Conservation (phyloP, 208 protist genomes). For the Phytomonas sp. region DNA sequence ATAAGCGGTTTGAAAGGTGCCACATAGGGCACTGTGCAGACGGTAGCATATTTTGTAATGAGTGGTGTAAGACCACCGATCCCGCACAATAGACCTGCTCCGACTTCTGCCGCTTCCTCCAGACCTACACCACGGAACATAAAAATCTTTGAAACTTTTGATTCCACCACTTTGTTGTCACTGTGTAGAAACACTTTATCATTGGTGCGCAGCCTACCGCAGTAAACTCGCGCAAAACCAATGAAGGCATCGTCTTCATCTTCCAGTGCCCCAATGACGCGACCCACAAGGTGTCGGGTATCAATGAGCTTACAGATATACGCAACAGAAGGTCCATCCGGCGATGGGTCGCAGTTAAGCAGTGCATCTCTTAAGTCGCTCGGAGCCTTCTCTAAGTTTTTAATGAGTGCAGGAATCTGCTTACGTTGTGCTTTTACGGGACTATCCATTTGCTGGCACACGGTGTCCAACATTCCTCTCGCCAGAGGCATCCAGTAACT, state of each 20-base stretch:
- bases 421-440: constrained; percentile 80
- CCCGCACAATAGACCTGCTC: constrained; percentile 87
- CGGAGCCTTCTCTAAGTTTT: constrained; percentile 32
- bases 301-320: constrained; percentile 85
- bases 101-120: constrained; percentile 71
- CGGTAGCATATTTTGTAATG: constrained; percentile 94
- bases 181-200: constrained; percentile 84
- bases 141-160: constrained; percentile 59
- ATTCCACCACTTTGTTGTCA: constrained; percentile 39
- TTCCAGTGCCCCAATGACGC: constrained; percentile 24
- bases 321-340: constrained; percentile 65
- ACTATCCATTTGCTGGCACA: constrained; percentile 82
- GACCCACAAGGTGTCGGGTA: constrained; percentile 76
- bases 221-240: constrained; percentile 94
- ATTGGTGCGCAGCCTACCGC: constrained; percentile 89
- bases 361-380: constrained; percentile 32
- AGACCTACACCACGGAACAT: constrained; percentile 93
- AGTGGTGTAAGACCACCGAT: constrained; percentile 88
- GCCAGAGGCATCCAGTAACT: constrained; percentile 93
- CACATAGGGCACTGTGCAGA: constrained; percentile 57
- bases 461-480: constrained; percentile 76
- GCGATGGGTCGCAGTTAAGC: constrained; percentile 41
- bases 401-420: constrained; percentile 59
- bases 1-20: constrained; percentile 83
- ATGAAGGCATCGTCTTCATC: constrained; percentile 85